phyloP scores from a whole-genome alignment of 352 stramenopile genomes.

The Peronospora belbahrii region DNA sequence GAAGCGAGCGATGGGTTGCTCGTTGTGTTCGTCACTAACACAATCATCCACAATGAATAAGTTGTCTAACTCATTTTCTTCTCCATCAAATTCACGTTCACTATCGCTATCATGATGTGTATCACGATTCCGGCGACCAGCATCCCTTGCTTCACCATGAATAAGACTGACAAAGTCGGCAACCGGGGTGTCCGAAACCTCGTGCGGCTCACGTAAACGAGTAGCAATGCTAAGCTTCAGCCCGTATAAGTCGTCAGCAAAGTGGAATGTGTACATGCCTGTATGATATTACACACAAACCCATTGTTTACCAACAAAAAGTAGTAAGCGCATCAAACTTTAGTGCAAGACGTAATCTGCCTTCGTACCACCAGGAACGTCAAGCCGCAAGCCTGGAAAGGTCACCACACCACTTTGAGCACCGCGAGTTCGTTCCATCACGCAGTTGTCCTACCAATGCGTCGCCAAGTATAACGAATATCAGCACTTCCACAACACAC shows the following conservation, averaged over 20 bases:
- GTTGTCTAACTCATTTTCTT: constrained; percentile 43
- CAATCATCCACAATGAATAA: constrained; percentile 69
- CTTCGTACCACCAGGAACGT: constrained; percentile 50
- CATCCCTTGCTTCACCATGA: constrained; percentile 26
- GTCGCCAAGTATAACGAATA: not conserved
- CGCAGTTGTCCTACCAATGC: constrained; percentile 35
- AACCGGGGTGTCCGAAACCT: constrained; percentile 36
- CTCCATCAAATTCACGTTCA: constrained; percentile 37
- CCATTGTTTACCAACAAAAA: not conserved
- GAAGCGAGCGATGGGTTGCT: constrained; percentile 18
- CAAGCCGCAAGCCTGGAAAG: constrained; percentile 52
- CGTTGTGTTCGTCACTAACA: constrained; percentile 13
- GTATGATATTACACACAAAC: not conserved
- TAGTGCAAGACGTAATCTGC: not conserved
- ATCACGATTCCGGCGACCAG: constrained; percentile 15
- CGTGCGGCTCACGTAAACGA: constrained; percentile 33
- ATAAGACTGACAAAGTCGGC: constrained; percentile 27
- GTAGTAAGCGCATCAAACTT: not conserved
- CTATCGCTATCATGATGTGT: constrained; percentile 31
- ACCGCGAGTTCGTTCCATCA: constrained; percentile 48
- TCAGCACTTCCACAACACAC: not conserved
- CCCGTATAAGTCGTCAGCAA: constrained; percentile 54
- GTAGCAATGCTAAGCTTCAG: constrained; percentile 50
- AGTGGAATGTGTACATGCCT: constrained; percentile 70
- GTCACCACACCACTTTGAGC: constrained; percentile 41